Evolutionary conservation across 768 basidiomycete genomes (phyloP).

Genomic region (Podaxis mareebaensis): DNA sequence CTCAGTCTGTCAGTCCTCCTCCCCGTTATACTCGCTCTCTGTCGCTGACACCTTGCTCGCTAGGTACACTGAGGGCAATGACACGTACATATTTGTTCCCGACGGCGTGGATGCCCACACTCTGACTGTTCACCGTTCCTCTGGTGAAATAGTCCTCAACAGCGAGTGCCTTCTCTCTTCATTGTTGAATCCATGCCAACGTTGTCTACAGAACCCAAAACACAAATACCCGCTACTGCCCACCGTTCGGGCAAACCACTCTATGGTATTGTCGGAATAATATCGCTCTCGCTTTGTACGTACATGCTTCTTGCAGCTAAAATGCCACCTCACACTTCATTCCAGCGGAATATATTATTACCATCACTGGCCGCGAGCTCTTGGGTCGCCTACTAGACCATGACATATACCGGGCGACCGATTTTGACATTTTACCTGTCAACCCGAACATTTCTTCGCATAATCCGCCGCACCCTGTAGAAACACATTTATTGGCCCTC

Average conservation of each 20-base stretch:
- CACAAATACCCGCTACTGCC: slow-evolving; percentile 51
- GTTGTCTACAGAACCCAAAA: slow-evolving; percentile 47
- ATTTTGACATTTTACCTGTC: slow-evolving; percentile 90
- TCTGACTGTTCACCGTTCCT: slow-evolving; percentile 68
- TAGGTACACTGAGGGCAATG: slow-evolving; percentile 70
- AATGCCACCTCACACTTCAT: background rate
- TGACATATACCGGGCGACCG: slow-evolving; percentile 85
- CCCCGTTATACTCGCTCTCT: background rate
- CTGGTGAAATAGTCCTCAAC: slow-evolving; percentile 76
- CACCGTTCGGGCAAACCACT: slow-evolving; percentile 63
- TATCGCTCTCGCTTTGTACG: slow-evolving; percentile 76
- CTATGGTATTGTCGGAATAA: slow-evolving; percentile 76
- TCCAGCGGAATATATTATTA: slow-evolving; percentile 89
- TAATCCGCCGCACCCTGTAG: slow-evolving; percentile 79
- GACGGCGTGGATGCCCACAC: slow-evolving; percentile 61
- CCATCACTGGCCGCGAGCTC: slow-evolving; percentile 81
- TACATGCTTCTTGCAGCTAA: slow-evolving; percentile 18
- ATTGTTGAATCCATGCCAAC: slow-evolving; percentile 10
- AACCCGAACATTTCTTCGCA: slow-evolving; percentile 67
- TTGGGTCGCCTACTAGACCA: slow-evolving; percentile 80
- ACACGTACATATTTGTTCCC: slow-evolving; percentile 80
- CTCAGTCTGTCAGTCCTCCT: slow-evolving; percentile 59
- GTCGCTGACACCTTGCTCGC: slow-evolving; percentile 20
- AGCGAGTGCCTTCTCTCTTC: slow-evolving; percentile 37
- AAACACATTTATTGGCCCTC: slow-evolving; percentile 83